Base-by-base conservation (phyloP, 2,329 filamentous ascomycete species). In the Apiospora arundinis region DNA sequence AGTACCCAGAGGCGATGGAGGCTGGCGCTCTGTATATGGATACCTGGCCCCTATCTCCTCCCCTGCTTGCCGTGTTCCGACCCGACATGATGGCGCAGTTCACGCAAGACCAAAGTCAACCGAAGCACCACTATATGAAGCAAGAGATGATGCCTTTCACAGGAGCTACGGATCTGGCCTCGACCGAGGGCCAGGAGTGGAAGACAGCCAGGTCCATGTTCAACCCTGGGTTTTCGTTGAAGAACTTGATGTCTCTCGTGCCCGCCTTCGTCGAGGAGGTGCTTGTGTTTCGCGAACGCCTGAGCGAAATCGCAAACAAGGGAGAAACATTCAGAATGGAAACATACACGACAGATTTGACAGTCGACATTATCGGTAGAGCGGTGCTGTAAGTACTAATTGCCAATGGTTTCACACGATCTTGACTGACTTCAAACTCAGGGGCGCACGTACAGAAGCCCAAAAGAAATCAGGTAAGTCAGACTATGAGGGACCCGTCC, bases 1-100 rank as follows among this genome's bases (percentile, higher is more conserved):
- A 80, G 60, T 80, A 77, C 60, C 78, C 80, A 7, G 78, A 81
- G 23, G 49, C 79, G 23, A 73, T 74, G 3, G 74, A 74, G n/a
- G 70, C 74, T 9, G 79, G 79, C 68, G 67, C 79, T 40, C 72
- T 80, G 65, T 81, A 84, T 70, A 72, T 84, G 60, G 83, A 85
- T 69, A 71, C 78, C 18, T 83, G 81, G 80, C 83, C 83, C 4
- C 73, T 84, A n/a, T 74, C 75, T 1, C 67, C 72, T 6, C 78
- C 81, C 3, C 80, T 83, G 76, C 67, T 78, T 25, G 72, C 77
- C 67, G 79, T 83, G 63, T 48, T 72, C 18, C 65, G 69, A 3
- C 70, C 82, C 12, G 82, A 84, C 2, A 76, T 83, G 44, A 79
- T 78, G 40, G 74, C 79, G 6, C 79, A 81, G 48, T 76, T 82